phyloP scores from a whole-genome alignment of 1,139 yeast genomes.

The Geotrichum klebahnii region DNA sequence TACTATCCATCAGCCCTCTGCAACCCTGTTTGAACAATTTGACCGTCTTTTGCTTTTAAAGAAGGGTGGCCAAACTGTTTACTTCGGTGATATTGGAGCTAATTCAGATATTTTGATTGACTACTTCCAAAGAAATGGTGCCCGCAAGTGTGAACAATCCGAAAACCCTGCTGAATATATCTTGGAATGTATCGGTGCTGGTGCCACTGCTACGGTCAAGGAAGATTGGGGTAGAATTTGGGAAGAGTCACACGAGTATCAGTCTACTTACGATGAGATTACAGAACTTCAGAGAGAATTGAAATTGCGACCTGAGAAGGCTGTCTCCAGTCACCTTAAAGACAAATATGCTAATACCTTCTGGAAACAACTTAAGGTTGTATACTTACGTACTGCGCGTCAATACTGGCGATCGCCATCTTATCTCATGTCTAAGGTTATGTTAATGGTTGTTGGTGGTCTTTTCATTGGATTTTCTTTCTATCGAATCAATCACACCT shows the following conservation, averaged over 20 bases:
- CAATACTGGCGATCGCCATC: slow-evolving; percentile 45
- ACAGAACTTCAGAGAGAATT: slow-evolving; percentile 43
- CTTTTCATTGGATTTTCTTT: slow-evolving; percentile 54
- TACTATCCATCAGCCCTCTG: slow-evolving; percentile 78
- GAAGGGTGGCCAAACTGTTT: slow-evolving; percentile 70
- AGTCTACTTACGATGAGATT: slow-evolving; percentile 37
- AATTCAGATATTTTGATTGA: slow-evolving; percentile 54
- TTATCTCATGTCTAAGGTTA: slow-evolving; percentile 27
- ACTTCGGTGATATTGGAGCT: slow-evolving; percentile 70
- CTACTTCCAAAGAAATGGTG: slow-evolving; percentile 68
- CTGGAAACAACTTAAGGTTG: slow-evolving; percentile 38
- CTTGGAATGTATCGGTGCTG: slow-evolving; percentile 71
- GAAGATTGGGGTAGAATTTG: slow-evolving; percentile 62
- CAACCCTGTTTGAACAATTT: slow-evolving; percentile 65
- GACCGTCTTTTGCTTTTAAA: slow-evolving; percentile 66
- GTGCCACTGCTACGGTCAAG: slow-evolving; percentile 61
- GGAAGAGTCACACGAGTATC: slow-evolving; percentile 53
- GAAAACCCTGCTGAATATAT: slow-evolving; percentile 80
- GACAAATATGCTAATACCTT: slow-evolving; percentile 34
- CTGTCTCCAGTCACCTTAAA: slow-evolving; percentile 22
- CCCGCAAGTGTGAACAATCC: slow-evolving; percentile 53
- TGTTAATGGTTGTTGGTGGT: slow-evolving; percentile 40
- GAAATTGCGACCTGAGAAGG: slow-evolving; percentile 32
- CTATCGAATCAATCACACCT: slow-evolving; percentile 49
- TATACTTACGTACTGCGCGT: slow-evolving; percentile 37